Conservation (phyloP, 148 eudicot species). For the Rhododendron kiyosumense region DNA sequence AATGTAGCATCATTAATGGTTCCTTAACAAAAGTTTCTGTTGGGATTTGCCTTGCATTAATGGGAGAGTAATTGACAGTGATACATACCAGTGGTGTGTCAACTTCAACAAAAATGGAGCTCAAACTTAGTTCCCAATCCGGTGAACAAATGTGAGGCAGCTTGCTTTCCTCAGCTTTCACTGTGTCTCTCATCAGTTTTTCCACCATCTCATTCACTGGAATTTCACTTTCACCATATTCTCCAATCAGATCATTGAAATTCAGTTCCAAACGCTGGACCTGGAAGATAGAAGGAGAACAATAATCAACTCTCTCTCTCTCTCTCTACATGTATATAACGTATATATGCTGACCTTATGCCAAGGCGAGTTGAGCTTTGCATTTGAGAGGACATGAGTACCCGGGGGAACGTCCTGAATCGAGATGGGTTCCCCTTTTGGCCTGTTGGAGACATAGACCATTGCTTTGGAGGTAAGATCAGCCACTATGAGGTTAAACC, state of each 20-base stretch:
- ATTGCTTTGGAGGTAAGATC: constrained; percentile 50
- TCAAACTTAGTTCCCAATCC: constrained; percentile 57
- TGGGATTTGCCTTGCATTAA: background rate
- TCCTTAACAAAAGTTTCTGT: background rate
- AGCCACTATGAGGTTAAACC: constrained; percentile 60
- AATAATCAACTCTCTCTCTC: background rate
- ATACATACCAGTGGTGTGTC: constrained; percentile 55
- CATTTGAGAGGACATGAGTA: constrained; percentile 66
- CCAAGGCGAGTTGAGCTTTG: constrained; percentile 66
- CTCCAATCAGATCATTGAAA: constrained; percentile 31
- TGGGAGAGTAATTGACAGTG: background rate
- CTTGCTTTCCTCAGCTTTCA: constrained; percentile 50
- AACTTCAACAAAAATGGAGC: constrained; percentile 62
- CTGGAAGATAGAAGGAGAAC: constrained; percentile 14
- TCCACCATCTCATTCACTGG: constrained; percentile 50
- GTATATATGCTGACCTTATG: constrained; percentile 40
- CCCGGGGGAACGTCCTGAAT: constrained; percentile 55
- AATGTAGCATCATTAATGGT: background rate
- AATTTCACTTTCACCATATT: constrained; percentile 38
- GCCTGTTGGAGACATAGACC: constrained; percentile 67
- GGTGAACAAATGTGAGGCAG: constrained; percentile 51
- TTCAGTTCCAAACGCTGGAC: constrained; percentile 44
- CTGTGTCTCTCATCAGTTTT: constrained; percentile 54
- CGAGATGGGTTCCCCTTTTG: constrained; percentile 33
- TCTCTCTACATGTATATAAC: background rate